A percentile compares a stretch with the other conserved stretches of the same genome.
phyloP scores from a whole-genome alignment of 1,139 yeast species.

The Blastobotrys malaysiensis region DNA sequence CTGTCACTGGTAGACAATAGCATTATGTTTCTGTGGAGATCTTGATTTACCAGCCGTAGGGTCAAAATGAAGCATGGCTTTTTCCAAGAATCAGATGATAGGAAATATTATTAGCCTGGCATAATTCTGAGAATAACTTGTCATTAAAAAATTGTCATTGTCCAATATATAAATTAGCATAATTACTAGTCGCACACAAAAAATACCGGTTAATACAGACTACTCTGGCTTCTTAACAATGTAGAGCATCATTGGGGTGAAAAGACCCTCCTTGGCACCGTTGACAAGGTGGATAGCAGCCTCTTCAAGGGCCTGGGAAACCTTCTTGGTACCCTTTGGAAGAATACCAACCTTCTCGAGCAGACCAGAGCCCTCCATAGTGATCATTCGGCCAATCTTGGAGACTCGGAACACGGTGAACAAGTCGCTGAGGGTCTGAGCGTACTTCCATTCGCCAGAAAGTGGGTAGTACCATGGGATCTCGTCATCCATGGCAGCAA shows the following conservation, averaged over 20 bases:
- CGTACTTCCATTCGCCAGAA: conserved; percentile 86
- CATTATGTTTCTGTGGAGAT: no score
- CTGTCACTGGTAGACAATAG: no score
- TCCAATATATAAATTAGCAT: background rate
- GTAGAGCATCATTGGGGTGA: conserved; percentile 96
- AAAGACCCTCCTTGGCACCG: conserved; percentile 83
- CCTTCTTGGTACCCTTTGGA: conserved; percentile 89
- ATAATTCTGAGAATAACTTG: no score
- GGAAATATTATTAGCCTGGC: no score
- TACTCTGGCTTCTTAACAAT: conserved; percentile 69
- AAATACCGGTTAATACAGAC: background rate
- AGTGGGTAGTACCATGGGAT: conserved; percentile 98
- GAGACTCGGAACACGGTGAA: conserved; percentile 89
- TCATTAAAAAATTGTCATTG: background rate
- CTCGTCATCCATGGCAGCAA: conserved; percentile 76
- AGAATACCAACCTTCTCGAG: conserved; percentile 84
- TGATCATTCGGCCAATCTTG: conserved; percentile 73
- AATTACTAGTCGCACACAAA: background rate
- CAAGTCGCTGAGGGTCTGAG: conserved; percentile 72
- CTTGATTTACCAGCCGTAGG: no score
- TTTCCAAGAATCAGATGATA: no score
- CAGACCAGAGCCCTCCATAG: conserved; percentile 72
- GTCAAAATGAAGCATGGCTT: no score
- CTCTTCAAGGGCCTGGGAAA: conserved; percentile 88
- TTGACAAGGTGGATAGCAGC: conserved; percentile 94